Evolutionary conservation across 176 grass and related monocot species (phyloP), one percentile per base, ranked within the genome.

Genomic region (Guadua angustifolia): DNA sequence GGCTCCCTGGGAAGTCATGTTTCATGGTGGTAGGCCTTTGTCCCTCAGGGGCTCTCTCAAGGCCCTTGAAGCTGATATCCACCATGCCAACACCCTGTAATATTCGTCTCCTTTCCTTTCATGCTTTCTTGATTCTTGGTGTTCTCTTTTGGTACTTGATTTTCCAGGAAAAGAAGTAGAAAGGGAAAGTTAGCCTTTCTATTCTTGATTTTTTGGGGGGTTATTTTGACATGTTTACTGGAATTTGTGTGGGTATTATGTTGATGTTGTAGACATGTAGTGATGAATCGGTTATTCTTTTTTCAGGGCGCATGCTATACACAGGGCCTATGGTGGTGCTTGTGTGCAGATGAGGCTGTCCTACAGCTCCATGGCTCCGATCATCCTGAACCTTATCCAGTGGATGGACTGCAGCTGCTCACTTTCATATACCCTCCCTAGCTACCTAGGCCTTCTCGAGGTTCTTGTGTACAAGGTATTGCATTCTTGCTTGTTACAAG

Each of bases 61-160:
- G 89, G 93, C 93, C 21, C 93, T 98, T 57, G 95, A 98, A 84
- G 95, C 93, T 80, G 95, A 98, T 77, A 94, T 98, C 74, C 91
- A 98, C 77, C 95, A 98, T 83, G 95, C 95, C 85, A 98, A 98
- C 79, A 90, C 93, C 89, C 79, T 98, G 95, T 98, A 95, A 90
- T 15, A 72, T 62, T 62, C 66, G 69, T 50, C 25, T 46, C 57
- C 35, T 63, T 46, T 82, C 24, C 46, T 12, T 75, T 63, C 78
- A 0, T 81, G 24, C 1, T 71, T 78, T 75, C 11, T 78, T 80
- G 79, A 51, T 83, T 85, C 66, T 57, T 22, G 32, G 11, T 51
- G 69, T 82, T 52, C 73, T 82, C 44, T 18, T 74, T 83, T 35
- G 61, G 66, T 80, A 10, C 45, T 73, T 80, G 64, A 64, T 91